phyloP scores from a whole-genome alignment of 768 basidiomycete species.

The Pilatotrama ljubarskyi region DNA sequence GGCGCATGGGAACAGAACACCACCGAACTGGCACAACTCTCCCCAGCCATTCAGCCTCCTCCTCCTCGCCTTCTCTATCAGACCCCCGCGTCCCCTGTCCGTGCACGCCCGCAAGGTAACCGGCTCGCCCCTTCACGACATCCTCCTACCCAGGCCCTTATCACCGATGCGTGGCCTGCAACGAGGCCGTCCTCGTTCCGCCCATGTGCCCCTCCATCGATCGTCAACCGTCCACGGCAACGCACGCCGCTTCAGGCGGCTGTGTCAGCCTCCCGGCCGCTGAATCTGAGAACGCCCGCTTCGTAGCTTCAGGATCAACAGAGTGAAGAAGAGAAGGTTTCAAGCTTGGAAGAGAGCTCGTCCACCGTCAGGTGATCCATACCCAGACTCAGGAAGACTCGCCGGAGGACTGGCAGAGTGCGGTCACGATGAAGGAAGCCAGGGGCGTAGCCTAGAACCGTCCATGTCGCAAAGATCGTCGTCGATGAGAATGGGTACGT shows the following conservation, averaged over 20 bases:
- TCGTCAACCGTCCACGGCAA: not conserved
- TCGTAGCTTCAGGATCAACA: not conserved
- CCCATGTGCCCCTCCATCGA: constrained; percentile 19
- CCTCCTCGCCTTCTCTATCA: constrained; percentile 2
- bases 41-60: not conserved
- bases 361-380: constrained; percentile 8
- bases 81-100: not conserved
- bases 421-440: not conserved
- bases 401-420: not conserved
- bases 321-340: not conserved
- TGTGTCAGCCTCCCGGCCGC: not conserved
- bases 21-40: not conserved
- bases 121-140: constrained; percentile 1
- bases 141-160: constrained; percentile 5
- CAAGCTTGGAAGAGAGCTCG: not conserved
- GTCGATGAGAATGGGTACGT: constrained; percentile 3
- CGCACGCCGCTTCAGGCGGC: not conserved
- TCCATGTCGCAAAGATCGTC: constrained; percentile 13
- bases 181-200: constrained; percentile 18
- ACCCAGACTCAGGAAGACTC: not conserved
- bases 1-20: constrained; percentile 6
- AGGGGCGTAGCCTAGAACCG: not conserved
- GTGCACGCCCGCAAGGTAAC: not conserved
- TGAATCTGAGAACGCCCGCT: not conserved
- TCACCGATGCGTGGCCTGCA: constrained; percentile 13